These are phyloP conservation scores for Spathaspora jeffriesii DNA, from an alignment of 1,139 yeast genomes.

Conservation along the genomic window DNA sequence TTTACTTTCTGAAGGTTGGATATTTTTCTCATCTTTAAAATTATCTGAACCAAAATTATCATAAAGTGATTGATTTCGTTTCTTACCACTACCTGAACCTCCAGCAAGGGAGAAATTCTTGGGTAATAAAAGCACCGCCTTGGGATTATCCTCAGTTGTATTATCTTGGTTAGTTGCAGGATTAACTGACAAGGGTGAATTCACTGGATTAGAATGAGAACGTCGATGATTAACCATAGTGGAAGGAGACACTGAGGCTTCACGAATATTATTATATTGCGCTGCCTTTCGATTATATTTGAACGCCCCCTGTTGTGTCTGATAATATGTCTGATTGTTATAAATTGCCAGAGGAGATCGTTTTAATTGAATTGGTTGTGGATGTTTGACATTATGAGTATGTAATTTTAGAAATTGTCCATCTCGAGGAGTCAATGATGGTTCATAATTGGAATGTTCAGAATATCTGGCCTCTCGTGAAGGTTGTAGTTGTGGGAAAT, in stretches of 20 bases:
- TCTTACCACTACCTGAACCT: not conserved
- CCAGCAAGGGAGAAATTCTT: slow-evolving; percentile 40
- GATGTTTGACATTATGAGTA: slow-evolving; percentile 7
- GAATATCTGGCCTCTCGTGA: slow-evolving; percentile 2
- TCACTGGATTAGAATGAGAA: slow-evolving; percentile 36
- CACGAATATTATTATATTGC: slow-evolving; percentile 16
- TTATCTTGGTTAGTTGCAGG: not conserved
- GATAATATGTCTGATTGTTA: slow-evolving; percentile 17
- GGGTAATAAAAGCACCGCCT: slow-evolving; percentile 46
- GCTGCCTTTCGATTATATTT: slow-evolving; percentile 9
- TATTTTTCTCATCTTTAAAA: not conserved
- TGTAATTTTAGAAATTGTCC: not conserved
- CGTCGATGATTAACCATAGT: slow-evolving; percentile 26
- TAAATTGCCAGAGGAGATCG: slow-evolving; percentile 5
- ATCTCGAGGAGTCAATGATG: not conserved
- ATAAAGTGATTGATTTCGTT: slow-evolving; percentile 1
- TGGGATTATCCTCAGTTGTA: slow-evolving; percentile 7
- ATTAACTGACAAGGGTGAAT: slow-evolving; percentile 21
- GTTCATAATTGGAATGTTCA: not conserved
- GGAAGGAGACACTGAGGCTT: slow-evolving; percentile 31
- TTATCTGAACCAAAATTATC: not conserved
- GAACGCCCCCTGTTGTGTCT: slow-evolving; percentile 19
- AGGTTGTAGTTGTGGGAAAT: slow-evolving; percentile 18
- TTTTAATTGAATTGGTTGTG: slow-evolving; percentile 12
- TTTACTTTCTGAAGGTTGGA: not conserved